Evolutionary conservation across 768 basidiomycete genomes (phyloP).

Genomic region (Boletellus sp.): DNA sequence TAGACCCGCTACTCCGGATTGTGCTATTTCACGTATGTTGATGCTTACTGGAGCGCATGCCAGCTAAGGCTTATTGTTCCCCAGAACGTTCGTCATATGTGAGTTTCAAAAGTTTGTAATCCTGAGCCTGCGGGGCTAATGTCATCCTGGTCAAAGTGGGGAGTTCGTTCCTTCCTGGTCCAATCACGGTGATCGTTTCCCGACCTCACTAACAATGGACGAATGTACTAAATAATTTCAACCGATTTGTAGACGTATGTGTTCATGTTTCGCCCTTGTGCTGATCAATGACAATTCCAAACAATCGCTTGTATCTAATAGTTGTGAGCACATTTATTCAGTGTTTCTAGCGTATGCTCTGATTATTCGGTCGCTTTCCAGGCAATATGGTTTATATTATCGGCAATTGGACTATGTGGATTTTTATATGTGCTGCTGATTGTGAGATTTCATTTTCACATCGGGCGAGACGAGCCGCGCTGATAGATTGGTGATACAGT

Average conservation of each 20-base stretch:
- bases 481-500: neutral
- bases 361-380: neutral
- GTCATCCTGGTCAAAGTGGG: neutral
- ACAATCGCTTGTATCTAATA: neutral
- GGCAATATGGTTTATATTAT: neutral
- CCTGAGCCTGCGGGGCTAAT: neutral
- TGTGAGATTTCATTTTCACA: neutral
- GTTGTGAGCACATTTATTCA: neutral
- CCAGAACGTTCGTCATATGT: neutral
- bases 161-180: neutral
- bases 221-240: neutral
- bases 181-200: neutral
- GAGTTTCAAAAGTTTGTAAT: neutral
- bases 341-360: neutral
- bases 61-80: neutral
- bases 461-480: too few relatives aligned
- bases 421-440: neutral
- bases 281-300: neutral
- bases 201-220: neutral
- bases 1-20: neutral
- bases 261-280: neutral
- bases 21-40: neutral
- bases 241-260: neutral
- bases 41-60: too few relatives aligned
- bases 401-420: neutral